Conservation (phyloP, 192 early-diverging fungal genomes). For the Dissophora ornata region DNA sequence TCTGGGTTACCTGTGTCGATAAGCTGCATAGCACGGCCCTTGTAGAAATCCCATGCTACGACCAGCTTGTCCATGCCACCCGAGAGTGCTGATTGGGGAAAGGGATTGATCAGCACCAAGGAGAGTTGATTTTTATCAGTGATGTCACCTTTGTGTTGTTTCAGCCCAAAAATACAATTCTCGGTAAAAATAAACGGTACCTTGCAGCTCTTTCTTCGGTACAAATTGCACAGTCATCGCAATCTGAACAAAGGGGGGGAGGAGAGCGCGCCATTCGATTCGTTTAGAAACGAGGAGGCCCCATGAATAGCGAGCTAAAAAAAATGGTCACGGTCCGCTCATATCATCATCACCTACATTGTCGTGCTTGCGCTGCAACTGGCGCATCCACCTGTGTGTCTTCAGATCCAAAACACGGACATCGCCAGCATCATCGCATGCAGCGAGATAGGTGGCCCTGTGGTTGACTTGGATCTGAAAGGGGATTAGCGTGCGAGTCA, state of each 20-base stretch:
- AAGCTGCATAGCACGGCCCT: conserved; percentile 43
- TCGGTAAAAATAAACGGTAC: no score
- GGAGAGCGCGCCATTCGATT: no score
- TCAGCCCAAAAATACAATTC: no score
- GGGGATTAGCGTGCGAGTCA: no score
- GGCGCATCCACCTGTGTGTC: conserved; percentile 56
- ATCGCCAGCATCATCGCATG: conserved; percentile 62
- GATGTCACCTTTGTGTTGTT: no score
- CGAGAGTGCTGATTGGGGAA: conserved; percentile 62
- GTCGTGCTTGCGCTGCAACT: conserved; percentile 55
- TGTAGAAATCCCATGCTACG: conserved; percentile 62
- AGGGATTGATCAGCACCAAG: no score
- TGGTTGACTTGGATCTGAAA: conserved; percentile 63
- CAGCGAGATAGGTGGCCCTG: conserved; percentile 55
- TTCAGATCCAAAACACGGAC: conserved; percentile 61
- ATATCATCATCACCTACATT: no score
- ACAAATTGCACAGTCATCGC: conserved; percentile 63
- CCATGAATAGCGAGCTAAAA: background rate
- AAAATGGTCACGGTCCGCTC: background rate
- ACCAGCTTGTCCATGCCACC: conserved; percentile 65
- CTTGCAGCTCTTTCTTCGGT: conserved; percentile 60
- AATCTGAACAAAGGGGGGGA: conserved; percentile 43
- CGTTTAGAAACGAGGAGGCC: no score
- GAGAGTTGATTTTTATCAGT: no score
- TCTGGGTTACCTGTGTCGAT: conserved; percentile 50